Percentiles rank a stretch among this genome's conserved stretches.
Conservation (phyloP, 805 yeast species). For the Candida sithepensis region DNA sequence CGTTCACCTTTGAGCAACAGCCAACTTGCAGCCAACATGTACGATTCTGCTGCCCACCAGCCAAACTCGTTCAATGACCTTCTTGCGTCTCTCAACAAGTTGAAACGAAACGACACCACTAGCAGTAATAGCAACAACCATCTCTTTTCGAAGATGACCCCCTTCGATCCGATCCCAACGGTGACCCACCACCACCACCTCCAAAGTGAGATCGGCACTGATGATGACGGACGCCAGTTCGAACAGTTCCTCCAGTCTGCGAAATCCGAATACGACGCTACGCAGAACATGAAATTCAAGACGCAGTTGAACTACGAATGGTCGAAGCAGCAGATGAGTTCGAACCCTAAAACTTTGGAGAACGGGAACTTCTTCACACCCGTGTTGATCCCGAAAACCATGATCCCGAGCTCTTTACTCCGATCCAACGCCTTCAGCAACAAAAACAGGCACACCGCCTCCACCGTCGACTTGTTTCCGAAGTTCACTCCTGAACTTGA, state of each 20-base stretch:
- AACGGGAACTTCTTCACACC: conserved; percentile 46
- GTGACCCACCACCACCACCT: conserved; percentile 3
- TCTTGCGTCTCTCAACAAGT: conserved; percentile 21
- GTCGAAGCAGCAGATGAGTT: conserved; percentile 35
- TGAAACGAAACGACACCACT: conserved; percentile 9
- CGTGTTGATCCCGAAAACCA: conserved; percentile 31
- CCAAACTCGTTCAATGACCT: conserved; percentile 21
- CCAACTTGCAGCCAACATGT: too few species aligned
- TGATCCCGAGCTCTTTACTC: conserved; percentile 25
- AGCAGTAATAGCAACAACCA: too few species aligned
- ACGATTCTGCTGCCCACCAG: too few species aligned
- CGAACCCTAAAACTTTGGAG: conserved; percentile 38
- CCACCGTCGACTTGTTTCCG: conserved; percentile 22
- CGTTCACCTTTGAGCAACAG: not conserved
- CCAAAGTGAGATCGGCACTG: conserved; percentile 2
- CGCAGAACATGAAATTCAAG: conserved; percentile 43
- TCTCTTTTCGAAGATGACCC: conserved; percentile 25
- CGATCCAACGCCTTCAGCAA: too few species aligned
- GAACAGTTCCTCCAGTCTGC: conserved; percentile 43
- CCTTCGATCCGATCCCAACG: conserved; percentile 22
- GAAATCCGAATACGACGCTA: conserved; percentile 35
- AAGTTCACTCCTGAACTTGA: not conserved
- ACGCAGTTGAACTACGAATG: conserved; percentile 51
- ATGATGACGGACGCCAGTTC: conserved; percentile 26
- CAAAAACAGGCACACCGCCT: too few species aligned